phyloP scores from a whole-genome alignment of 176 grass and related monocot genomes.

The Luzula sylvatica region DNA sequence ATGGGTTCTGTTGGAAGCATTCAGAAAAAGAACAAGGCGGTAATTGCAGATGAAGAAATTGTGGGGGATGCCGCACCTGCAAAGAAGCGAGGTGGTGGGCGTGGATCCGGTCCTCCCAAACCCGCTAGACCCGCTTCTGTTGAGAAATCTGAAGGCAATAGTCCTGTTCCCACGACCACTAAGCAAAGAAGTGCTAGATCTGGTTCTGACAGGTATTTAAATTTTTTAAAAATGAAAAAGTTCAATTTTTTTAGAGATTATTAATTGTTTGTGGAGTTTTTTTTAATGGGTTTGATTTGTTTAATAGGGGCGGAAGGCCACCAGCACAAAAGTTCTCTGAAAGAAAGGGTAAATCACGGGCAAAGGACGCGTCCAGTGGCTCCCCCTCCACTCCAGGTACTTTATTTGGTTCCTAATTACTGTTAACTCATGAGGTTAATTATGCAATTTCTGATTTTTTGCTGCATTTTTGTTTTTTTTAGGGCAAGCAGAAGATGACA shows the following conservation, averaged over 20 bases:
- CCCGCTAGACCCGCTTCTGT: conserved; percentile 40
- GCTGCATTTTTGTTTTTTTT: conserved; percentile 24
- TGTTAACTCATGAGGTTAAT: conserved; percentile 2
- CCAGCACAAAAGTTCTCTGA: conserved; percentile 75
- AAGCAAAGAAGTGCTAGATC: conserved; percentile 77
- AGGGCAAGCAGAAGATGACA: conserved; percentile 60
- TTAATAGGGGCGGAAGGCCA: conserved; percentile 71
- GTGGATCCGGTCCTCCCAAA: conserved; percentile 43
- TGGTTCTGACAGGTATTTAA: conserved; percentile 47
- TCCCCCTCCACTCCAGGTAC: conserved; percentile 48
- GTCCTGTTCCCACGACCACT: conserved; percentile 41
- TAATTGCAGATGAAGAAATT: conserved; percentile 46
- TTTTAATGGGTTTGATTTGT: conserved; percentile 15
- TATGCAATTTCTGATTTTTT: conserved; percentile 10
- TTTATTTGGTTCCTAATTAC: background rate
- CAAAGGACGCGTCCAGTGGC: conserved; percentile 42
- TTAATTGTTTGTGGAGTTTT: background rate
- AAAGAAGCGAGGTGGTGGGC: conserved; percentile 51
- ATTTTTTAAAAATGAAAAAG: conserved; percentile 16
- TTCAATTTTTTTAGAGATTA: background rate
- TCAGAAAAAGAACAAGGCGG: conserved; percentile 69
- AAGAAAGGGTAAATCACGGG: conserved; percentile 41
- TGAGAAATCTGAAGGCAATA: conserved; percentile 59
- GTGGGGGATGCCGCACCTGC: conserved; percentile 36
- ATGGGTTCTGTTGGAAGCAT: conserved; percentile 52